Base-by-base conservation (phyloP, 805 yeast species). In the Saccharomycopsis fibuligera region DNA sequence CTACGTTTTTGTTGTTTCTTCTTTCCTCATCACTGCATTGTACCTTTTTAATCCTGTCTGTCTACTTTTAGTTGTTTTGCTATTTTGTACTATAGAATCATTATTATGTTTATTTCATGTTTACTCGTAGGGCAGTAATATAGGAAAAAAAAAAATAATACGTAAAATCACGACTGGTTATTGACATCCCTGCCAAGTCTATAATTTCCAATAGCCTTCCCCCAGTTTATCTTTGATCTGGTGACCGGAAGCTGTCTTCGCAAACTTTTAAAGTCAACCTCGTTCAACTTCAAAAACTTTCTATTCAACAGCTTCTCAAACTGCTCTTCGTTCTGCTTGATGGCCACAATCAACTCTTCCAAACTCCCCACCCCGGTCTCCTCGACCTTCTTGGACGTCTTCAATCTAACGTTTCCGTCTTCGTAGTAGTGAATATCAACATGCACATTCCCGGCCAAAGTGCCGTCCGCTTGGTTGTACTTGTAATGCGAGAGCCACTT, bases 171-270 rank as follows among this genome's bases (percentile, higher is more conserved):
- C n/a, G n/a, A n/a, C n/a, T n/a, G n/a, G n/a, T n/a, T n/a, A 9
- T 73, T 82, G 30, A 82, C 89, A 61, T 85, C 90, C 55, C 80
- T 81, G 16, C 98, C 98, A 39, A 91, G 70, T 60, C 87, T 78
- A 67, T 90, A 90, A 62, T 82, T 86, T 16, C 95, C 95, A 57
- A 88, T 86, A 9, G 96, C 87, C 60, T 79, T 86, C 27, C 96
- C 96, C 99, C 99, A 91, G 63, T 87, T 86, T 59, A 91, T 83
- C 63, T 85, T 89, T 16, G 96, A 77, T 62, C 96, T 76, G 19
- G 96, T 91, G 19, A 91, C 82, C 5, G 99, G 99, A 54, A 91
- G 72, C 63, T 87, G 87, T 65, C 99, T 82, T 68, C 99, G 78
- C 57, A 91, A 74, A 52, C 76, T 75, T 67, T 91, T 93, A 70